Evolutionary conservation across 75 land plant species (phyloP).

Genomic region (Isoetes taiwanensis): DNA sequence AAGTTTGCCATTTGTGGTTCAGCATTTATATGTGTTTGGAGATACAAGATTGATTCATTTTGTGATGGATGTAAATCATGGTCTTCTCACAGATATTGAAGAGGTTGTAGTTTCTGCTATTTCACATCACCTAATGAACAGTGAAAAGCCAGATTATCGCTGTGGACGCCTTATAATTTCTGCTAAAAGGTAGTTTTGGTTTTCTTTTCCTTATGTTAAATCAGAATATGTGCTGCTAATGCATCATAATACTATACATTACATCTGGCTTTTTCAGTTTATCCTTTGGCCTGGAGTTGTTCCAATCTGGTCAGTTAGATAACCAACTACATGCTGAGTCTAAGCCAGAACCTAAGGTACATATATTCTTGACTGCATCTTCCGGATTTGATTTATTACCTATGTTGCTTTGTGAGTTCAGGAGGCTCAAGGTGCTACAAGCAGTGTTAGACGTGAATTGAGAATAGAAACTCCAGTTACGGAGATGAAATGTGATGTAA

Average conservation of each 20-base stretch:
- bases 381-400: not conserved
- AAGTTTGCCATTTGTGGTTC: not conserved
- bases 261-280: constrained; percentile 30
- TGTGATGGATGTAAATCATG: not conserved
- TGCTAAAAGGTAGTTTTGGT: constrained; percentile 41
- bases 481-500: constrained; percentile 16
- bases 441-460: constrained; percentile 20
- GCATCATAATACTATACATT: not conserved
- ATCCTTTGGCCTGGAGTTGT: constrained; percentile 64
- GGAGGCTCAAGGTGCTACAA: constrained; percentile 14
- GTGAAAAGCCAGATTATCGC: constrained; percentile 53
- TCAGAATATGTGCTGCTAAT: not conserved
- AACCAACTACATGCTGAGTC: constrained; percentile 45
- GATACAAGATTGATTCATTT: not conserved
- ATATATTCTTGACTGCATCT: not conserved
- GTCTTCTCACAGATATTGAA: constrained; percentile 35
- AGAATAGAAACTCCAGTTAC: constrained; percentile 21
- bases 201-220: not conserved
- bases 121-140: constrained; percentile 77
- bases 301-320: constrained; percentile 41
- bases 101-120: constrained; percentile 78
- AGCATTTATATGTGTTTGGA: not conserved
- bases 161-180: constrained; percentile 76
- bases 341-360: constrained; percentile 21
- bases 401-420: constrained; percentile 2